Percentiles rank a stretch among this genome's conserved stretches.
Evolutionary conservation across 2,329 filamentous ascomycete species (phyloP).

Genomic region (Aspergillus uvarum): DNA sequence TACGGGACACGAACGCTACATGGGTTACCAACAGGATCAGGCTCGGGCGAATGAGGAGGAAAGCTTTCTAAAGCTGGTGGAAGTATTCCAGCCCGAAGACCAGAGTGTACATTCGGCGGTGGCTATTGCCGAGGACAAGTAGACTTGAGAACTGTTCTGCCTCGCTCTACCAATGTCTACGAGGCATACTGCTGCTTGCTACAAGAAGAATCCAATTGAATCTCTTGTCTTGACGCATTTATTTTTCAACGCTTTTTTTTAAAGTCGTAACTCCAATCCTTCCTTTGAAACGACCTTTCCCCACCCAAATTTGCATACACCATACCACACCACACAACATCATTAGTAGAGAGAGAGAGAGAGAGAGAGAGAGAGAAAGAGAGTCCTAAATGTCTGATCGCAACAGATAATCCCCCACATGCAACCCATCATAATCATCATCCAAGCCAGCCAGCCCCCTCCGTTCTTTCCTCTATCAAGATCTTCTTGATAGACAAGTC

Average conservation of each 20-base stretch:
- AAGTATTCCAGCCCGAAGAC: background rate
- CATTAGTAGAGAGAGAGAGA: background rate
- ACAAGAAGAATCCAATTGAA: background rate
- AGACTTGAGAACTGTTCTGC: background rate
- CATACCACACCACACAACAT: background rate
- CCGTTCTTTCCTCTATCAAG: background rate
- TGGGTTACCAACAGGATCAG: background rate
- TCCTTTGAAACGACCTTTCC: background rate
- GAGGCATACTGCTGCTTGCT: background rate
- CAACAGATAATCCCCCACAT: background rate
- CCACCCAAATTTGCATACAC: background rate
- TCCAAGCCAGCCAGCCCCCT: background rate
- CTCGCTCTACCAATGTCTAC: too few species aligned
- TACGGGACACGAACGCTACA: background rate
- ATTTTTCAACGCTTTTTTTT: background rate
- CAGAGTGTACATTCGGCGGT: background rate
- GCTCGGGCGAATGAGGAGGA: background rate
- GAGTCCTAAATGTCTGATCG: background rate
- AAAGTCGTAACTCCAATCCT: background rate
- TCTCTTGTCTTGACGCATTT: background rate
- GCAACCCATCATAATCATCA: background rate
- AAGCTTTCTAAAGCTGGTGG: background rate
- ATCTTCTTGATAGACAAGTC: slow-evolving; percentile 20
- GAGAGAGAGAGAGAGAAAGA: background rate
- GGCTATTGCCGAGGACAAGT: background rate